These are phyloP conservation scores for Neophaeococcomyces mojaviensis DNA, from an alignment of 2,329 filamentous ascomycete species.

Conservation along the genomic window DNA sequence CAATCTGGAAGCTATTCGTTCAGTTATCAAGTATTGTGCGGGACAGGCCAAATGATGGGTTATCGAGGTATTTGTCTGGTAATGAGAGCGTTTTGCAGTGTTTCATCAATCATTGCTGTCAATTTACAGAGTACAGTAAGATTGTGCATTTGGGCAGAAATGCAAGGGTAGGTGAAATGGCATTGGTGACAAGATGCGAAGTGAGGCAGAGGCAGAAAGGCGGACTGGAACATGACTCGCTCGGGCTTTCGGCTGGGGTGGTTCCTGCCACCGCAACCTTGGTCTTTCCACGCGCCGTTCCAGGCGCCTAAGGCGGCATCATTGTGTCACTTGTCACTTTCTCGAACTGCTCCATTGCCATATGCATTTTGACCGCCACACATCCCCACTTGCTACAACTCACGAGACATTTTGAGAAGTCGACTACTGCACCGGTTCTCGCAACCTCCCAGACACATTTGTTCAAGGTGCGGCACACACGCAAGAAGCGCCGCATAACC, in stretches of 20 bases:
- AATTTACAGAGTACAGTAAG: too few relatives aligned
- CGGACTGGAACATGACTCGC: background rate
- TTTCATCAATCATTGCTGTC: too few relatives aligned
- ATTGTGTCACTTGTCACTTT: background rate
- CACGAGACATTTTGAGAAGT: background rate
- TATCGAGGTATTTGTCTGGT: too few relatives aligned
- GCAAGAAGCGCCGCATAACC: background rate
- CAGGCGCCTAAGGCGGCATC: constrained; percentile 1
- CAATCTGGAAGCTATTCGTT: too few relatives aligned
- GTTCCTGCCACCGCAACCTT: background rate
- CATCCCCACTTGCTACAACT: background rate
- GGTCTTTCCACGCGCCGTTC: background rate
- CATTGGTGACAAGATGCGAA: background rate
- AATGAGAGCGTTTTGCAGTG: too few relatives aligned
- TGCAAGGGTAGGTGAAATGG: background rate
- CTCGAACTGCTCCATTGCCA: background rate
- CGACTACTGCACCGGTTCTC: background rate
- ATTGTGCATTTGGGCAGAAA: background rate
- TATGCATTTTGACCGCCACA: constrained; percentile 1
- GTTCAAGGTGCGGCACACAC: background rate
- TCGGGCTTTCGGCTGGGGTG: background rate
- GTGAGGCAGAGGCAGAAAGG: background rate
- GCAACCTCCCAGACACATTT: background rate
- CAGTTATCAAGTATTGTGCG: too few relatives aligned
- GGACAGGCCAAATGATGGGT: too few relatives aligned